These are phyloP conservation scores for Dictyostelium capitatum DNA, from an alignment of 78 protist genomes.

Conservation along the genomic window DNA sequence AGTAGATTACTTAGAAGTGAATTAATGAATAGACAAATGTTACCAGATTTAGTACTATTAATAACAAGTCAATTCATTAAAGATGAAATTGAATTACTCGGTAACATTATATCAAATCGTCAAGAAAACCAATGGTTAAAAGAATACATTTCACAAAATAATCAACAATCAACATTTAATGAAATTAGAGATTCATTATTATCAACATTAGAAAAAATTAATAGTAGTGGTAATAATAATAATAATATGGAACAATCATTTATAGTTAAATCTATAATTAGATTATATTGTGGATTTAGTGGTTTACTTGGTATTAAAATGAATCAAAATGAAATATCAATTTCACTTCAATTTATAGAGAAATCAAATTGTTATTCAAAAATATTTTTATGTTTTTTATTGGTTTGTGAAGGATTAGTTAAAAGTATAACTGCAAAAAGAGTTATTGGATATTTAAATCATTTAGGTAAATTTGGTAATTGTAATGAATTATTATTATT, in stretches of 20 bases:
- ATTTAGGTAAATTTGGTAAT: slow-evolving; percentile 7
- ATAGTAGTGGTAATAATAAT: background rate
- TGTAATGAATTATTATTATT: slow-evolving; percentile 60
- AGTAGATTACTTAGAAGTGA: slow-evolving; percentile 13
- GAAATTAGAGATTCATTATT: slow-evolving; percentile 43
- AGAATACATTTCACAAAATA: slow-evolving; percentile 24
- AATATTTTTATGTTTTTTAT: slow-evolving; percentile 51
- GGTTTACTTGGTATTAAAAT: slow-evolving; percentile 63
- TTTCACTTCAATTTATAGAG: slow-evolving; percentile 20
- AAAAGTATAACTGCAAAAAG: slow-evolving; percentile 16
- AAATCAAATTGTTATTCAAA: slow-evolving; percentile 33
- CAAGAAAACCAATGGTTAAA: slow-evolving; percentile 49
- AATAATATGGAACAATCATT: background rate
- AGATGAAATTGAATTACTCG: slow-evolving; percentile 41
- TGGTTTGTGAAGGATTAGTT: slow-evolving; percentile 50
- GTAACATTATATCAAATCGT: slow-evolving; percentile 51
- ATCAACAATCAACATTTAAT: slow-evolving; percentile 10
- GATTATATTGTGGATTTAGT: slow-evolving; percentile 61
- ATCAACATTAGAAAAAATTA: background rate
- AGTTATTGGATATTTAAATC: slow-evolving; percentile 31
- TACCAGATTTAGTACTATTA: slow-evolving; percentile 46
- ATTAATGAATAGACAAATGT: background rate
- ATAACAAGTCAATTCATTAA: slow-evolving; percentile 31
- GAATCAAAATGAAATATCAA: slow-evolving; percentile 34
- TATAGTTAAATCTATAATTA: slow-evolving; percentile 30